Evolutionary conservation across 164 flowering plant genomes (phyloP).

Genomic region (Umbilicus rupestris): DNA sequence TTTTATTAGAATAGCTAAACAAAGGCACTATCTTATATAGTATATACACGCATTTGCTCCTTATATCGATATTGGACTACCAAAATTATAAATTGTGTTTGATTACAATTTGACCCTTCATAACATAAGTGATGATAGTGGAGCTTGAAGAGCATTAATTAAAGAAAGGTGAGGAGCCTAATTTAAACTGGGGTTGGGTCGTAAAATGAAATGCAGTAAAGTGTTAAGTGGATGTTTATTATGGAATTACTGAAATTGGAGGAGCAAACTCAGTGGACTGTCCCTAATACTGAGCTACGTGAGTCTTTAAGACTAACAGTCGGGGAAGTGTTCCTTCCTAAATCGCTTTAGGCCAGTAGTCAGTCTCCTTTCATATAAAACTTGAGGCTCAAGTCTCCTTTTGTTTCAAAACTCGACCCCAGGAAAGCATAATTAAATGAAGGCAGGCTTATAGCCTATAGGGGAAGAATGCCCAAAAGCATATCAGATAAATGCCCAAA

Average conservation of each 20-base stretch:
- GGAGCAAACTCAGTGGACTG: conserved; percentile 48
- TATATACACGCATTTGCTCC: too few relatives aligned
- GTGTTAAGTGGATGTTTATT: background rate
- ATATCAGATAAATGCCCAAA: too few relatives aligned
- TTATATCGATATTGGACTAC: too few relatives aligned
- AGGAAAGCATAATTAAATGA: too few relatives aligned
- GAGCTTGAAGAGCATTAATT: conserved; percentile 69
- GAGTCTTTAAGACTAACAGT: conserved; percentile 51
- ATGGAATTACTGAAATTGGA: conserved; percentile 24
- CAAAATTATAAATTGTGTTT: too few relatives aligned
- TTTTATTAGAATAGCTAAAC: too few relatives aligned
- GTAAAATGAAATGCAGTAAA: too few relatives aligned
- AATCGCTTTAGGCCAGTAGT: conserved; percentile 33
- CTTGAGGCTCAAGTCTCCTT: background rate
- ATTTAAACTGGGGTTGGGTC: background rate
- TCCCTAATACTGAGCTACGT: conserved; percentile 46
- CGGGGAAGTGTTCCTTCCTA: conserved; percentile 39
- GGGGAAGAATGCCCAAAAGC: too few relatives aligned
- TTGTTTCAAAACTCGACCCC: background rate
- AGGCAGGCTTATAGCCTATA: too few relatives aligned
- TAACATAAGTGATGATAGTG: conserved; percentile 53
- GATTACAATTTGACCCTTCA: too few relatives aligned
- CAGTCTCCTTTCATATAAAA: background rate
- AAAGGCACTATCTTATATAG: too few relatives aligned
- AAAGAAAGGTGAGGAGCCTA: conserved; percentile 50